Conservation (phyloP, 768 basidiomycete species). For the Rhodotorula graminis region DNA sequence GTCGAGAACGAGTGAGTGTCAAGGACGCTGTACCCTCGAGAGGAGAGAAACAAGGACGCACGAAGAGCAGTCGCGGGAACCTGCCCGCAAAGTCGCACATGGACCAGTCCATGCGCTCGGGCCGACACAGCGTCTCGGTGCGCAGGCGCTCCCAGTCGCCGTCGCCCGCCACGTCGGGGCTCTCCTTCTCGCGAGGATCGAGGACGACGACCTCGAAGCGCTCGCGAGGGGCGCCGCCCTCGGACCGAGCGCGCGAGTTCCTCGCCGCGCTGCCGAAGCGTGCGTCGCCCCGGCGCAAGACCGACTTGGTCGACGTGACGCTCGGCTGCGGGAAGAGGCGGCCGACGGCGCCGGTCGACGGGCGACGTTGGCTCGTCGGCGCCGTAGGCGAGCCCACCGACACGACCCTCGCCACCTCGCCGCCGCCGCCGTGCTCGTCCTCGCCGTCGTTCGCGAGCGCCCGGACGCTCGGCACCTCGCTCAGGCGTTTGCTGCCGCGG, state of each 20-base stretch:
- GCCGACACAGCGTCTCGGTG: conserved; percentile 9
- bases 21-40: not conserved
- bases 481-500: conserved; percentile 24
- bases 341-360: no score
- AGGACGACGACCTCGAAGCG: conserved; percentile 29
- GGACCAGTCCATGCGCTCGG: conserved; percentile 20
- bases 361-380: not conserved
- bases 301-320: not conserved
- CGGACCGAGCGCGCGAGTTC: not conserved
- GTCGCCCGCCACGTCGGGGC: no score
- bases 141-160: conserved; percentile 21
- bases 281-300: not conserved
- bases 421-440: not conserved
- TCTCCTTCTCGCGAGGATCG: conserved; percentile 5
- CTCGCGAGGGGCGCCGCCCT: not conserved
- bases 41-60: not conserved
- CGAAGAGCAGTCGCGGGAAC: conserved; percentile 20
- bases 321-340: not conserved
- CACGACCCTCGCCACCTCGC: not conserved
- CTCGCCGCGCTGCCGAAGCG: not conserved
- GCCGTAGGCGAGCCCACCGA: not conserved
- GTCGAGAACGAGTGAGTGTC: not conserved
- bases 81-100: conserved; percentile 22
- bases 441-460: not conserved
- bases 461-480: conserved; percentile 7